Percentiles rank a stretch among this genome's conserved stretches.
These are phyloP conservation scores for Abortiporus biennis DNA, from an alignment of 1,284 basidiomycete genomes.

Conservation along the genomic window DNA sequence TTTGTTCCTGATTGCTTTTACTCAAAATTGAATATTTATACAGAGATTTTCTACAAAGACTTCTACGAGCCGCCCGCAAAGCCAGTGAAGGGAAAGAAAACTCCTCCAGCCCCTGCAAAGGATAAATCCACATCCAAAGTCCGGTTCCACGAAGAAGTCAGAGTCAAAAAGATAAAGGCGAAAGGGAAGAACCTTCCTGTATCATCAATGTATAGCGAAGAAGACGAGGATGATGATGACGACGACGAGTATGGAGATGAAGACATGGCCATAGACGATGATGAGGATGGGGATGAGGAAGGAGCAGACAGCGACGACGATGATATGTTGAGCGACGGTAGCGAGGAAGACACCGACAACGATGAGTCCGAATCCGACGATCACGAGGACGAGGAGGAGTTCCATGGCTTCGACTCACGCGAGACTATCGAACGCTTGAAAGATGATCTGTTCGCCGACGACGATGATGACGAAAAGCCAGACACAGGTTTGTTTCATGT, in stretches of 20 bases:
- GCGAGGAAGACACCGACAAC: conserved; percentile 20
- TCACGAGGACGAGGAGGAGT: conserved; percentile 24
- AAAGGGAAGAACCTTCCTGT: conserved; percentile 56
- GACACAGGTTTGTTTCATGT: conserved; percentile 25
- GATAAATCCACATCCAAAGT: conserved; percentile 37
- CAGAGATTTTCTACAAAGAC: conserved; percentile 63
- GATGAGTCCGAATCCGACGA: too few relatives aligned
- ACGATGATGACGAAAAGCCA: conserved; percentile 33
- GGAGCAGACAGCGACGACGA: conserved; percentile 22
- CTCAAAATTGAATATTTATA: conserved; percentile 3
- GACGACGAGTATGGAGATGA: conserved; percentile 14
- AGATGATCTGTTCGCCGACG: conserved; percentile 66
- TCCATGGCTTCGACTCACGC: conserved; percentile 18
- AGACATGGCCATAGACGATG: conserved; percentile 19
- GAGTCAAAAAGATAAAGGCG: conserved; percentile 71
- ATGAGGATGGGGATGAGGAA: conserved; percentile 20
- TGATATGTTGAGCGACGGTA: conserved; percentile 21
- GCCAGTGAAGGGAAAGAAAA: conserved; percentile 15
- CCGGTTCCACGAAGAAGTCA: conserved; percentile 77
- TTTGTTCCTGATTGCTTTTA: conserved; percentile 5
- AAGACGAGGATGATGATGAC: conserved; percentile 31
- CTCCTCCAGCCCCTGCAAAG: conserved; percentile 8
- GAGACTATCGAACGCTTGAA: conserved; percentile 55
- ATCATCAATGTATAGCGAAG: conserved; percentile 27
- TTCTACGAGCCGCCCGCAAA: conserved; percentile 61